Conservation (phyloP, 2,329 filamentous ascomycete genomes). For the Monosporascus sp. region DNA sequence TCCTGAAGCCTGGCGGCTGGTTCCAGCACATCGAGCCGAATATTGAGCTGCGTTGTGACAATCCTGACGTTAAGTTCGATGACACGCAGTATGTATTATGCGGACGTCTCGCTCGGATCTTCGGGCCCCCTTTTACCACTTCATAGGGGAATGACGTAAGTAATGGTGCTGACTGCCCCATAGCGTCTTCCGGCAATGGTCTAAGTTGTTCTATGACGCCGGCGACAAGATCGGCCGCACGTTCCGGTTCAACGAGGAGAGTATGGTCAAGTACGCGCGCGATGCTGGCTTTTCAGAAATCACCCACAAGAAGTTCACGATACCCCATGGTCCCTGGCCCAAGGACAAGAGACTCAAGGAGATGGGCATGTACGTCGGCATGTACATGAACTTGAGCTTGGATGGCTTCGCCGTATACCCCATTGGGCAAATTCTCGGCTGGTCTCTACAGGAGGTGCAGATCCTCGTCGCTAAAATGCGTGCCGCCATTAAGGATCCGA, state of each 20-base stretch:
- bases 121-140: neutral
- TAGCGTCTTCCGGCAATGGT: no score
- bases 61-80: conserved; percentile 10
- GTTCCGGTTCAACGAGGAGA: neutral
- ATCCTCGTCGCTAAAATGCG: conserved; percentile 1
- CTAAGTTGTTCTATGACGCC: no score
- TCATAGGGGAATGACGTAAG: no score
- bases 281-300: neutral
- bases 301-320: neutral
- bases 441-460: conserved; percentile 1
- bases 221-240: no score
- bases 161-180: no score
- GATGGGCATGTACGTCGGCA: neutral
- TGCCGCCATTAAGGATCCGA: no score
- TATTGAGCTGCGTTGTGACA: conserved; percentile 9
- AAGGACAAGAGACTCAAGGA: neutral
- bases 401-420: neutral
- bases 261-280: neutral
- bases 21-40: conserved; percentile 11
- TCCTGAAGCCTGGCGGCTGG: conserved; percentile 10
- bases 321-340: neutral
- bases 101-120: neutral
- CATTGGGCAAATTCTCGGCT: neutral
- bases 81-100: neutral
- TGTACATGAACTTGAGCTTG: no score